Percentiles rank a stretch among this genome's conserved stretches.
Conservation (phyloP, 768 basidiomycete species). For the Boletus sensibilis region DNA sequence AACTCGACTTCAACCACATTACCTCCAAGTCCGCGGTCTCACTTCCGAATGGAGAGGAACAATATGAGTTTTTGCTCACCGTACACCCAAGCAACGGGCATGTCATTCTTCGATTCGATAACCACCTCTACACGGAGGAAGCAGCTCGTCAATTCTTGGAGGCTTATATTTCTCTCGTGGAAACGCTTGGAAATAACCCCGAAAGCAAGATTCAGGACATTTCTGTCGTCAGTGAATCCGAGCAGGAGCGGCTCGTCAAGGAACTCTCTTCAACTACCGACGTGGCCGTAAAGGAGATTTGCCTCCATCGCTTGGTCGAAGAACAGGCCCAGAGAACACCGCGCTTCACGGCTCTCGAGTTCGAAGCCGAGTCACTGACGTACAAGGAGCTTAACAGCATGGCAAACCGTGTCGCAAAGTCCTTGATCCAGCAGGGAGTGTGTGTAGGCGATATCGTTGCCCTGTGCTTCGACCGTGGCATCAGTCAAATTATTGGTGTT, state of each 20-base stretch:
- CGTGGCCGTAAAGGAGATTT: slow-evolving; percentile 13
- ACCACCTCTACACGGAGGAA: slow-evolving; percentile 28
- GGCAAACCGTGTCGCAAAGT: slow-evolving; percentile 35
- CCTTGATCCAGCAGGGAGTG: slow-evolving; percentile 27
- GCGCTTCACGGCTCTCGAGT: slow-evolving; percentile 23
- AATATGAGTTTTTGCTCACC: slow-evolving; percentile 24
- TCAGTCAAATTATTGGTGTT: slow-evolving; percentile 28
- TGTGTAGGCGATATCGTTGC: slow-evolving; percentile 26
- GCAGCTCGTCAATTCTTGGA: slow-evolving; percentile 32
- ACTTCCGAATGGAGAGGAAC: slow-evolving; percentile 31
- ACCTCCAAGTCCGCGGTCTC: slow-evolving; percentile 17
- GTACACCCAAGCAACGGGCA: slow-evolving; percentile 27
- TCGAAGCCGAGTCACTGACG: slow-evolving; percentile 30
- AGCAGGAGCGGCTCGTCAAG: slow-evolving; percentile 23
- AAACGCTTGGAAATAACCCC: slow-evolving; percentile 18
- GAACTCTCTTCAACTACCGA: slow-evolving; percentile 23
- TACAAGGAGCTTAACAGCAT: slow-evolving; percentile 32
- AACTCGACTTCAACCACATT: slow-evolving; percentile 19
- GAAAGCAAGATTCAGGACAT: slow-evolving; percentile 19
- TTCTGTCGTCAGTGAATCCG: slow-evolving; percentile 13
- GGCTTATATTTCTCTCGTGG: slow-evolving; percentile 30
- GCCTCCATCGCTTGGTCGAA: slow-evolving; percentile 20
- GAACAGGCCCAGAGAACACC: slow-evolving; percentile 23
- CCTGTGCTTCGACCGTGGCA: slow-evolving; percentile 31
- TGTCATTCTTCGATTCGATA: slow-evolving; percentile 29